Evolutionary conservation across 352 stramenopile species (phyloP).

Genomic region (Blastocystis sp.): DNA sequence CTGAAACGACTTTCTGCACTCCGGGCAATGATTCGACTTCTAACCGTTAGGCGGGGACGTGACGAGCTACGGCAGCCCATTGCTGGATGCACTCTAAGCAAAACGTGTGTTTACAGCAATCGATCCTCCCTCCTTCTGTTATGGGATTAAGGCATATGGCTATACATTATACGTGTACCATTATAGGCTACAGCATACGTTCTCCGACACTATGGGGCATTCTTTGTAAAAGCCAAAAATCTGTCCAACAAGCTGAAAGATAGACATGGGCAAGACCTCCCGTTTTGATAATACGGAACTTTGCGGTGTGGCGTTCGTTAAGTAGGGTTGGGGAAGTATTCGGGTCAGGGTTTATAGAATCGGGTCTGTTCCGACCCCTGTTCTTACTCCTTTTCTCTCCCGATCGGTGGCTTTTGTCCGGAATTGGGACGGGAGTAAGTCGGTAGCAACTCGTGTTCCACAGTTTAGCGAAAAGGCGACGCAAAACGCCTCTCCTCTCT

Average conservation of each 20-base stretch:
- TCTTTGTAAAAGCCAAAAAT: slow-evolving; percentile 58
- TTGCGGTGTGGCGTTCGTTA: too few species aligned
- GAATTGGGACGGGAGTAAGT: too few species aligned
- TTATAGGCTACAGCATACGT: background rate
- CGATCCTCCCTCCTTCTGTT: slow-evolving; percentile 23
- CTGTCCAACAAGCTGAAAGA: slow-evolving; percentile 32
- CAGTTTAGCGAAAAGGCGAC: too few species aligned
- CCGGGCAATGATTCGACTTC: slow-evolving; percentile 50
- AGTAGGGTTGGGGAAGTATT: too few species aligned
- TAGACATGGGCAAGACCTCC: too few species aligned
- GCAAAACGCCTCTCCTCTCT: too few species aligned
- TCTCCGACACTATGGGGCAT: slow-evolving; percentile 45
- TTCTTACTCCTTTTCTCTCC: too few species aligned
- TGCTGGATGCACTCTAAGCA: slow-evolving; percentile 40
- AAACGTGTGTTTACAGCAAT: slow-evolving; percentile 61
- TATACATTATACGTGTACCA: background rate
- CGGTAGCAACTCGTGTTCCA: too few species aligned
- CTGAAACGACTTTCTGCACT: slow-evolving; percentile 34
- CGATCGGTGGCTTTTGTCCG: too few species aligned
- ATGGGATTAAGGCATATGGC: slow-evolving; percentile 50
- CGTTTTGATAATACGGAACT: too few species aligned
- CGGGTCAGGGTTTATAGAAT: too few species aligned
- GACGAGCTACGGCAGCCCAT: slow-evolving; percentile 11
- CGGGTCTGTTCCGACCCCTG: too few species aligned
- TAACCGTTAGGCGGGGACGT: background rate